Percentiles rank a stretch among this genome's conserved stretches.
phyloP scores from a whole-genome alignment of 768 basidiomycete species.

The Xerocomus brunneocitrinus region DNA sequence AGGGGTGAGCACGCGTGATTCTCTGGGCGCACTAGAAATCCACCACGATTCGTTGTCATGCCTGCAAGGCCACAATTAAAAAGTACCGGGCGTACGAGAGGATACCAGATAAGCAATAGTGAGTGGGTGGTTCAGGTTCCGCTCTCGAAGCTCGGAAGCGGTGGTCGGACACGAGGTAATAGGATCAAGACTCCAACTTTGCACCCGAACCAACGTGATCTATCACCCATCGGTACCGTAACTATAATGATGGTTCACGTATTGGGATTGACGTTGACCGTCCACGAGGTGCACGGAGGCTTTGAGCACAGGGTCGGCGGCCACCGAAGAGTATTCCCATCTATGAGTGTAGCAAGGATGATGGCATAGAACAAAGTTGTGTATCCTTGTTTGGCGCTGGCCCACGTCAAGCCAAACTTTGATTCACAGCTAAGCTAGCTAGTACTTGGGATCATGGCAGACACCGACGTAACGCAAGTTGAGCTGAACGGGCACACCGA shows the following conservation, averaged over 20 bases:
- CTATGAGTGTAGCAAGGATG: neutral
- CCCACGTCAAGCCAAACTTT: conserved; percentile 21
- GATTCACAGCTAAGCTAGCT: conserved; percentile 10
- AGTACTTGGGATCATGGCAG: conserved; percentile 38
- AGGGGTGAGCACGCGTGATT: neutral
- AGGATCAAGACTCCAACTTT: neutral
- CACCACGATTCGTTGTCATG: neutral
- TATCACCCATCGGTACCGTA: conserved; percentile 29
- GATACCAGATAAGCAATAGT: conserved; percentile 4
- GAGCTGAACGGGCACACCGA: conserved; percentile 30
- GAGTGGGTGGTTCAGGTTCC: conserved; percentile 22
- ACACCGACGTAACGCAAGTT: conserved; percentile 45
- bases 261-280: conserved; percentile 19
- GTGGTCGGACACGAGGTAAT: conserved; percentile 17
- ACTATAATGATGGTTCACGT: conserved; percentile 27
- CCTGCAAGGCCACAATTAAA: conserved; percentile 1
- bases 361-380: conserved; percentile 6
- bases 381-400: conserved; percentile 24
- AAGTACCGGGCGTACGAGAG: neutral
- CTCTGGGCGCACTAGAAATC: neutral
- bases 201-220: conserved; percentile 13
- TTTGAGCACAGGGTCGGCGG: conserved; percentile 10
- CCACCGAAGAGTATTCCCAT: neutral
- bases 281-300: conserved; percentile 21
- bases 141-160: conserved; percentile 25